Evolutionary conservation across 208 protist species (phyloP), one percentile per base, ranked within the genome.

Genomic region (Zelonia costaricensis): DNA sequence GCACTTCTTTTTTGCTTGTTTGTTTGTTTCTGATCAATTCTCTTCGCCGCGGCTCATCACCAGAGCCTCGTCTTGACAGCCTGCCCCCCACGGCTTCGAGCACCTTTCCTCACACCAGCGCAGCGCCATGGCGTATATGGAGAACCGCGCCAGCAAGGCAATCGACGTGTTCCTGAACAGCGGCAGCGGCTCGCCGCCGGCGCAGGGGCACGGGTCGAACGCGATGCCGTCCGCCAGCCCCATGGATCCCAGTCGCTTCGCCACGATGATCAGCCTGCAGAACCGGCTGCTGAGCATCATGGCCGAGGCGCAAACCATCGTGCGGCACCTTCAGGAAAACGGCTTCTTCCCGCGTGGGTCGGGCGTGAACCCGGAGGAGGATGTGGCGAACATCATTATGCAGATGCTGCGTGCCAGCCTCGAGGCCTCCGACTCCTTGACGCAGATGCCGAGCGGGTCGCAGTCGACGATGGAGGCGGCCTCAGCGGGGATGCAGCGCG

Each of bases 301-400:
- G 35, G 64, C 54, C 3, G 73, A 86, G 62, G 80, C 76, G 28
- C 65, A 70, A 47, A 58, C 33, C 3, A 72, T 76, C 44, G 71
- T 86, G 8, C 51, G 55, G 42, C 55, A 82, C 40, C 70, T 86
- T 0, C 75, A 86, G 60, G 60, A 80, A 46, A 70, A 75, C 38
- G 66, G 72, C 51, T 67, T 75, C 35, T 78, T 86, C 44, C 66
- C 69, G 0, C 62, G 65, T 43, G 56, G 74, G 36, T 20, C 31
- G 38, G 70, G 66, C 28, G 40, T 43, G 16, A 66, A 65, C 30
- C 46, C 61, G 28, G 60, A 69, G 54, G 49, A 76, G 20, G 66
- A 69, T n/a, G 78, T 60, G 16, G 75, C 69, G n/a, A 69, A 57
- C 60, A 64, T 44, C 31, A 46, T 74, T 27, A 72, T 65, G 39